Evolutionary conservation across 768 basidiomycete genomes (phyloP), one percentile per base, ranked within the genome.

Genomic region (Paxillus rubicundulus): DNA sequence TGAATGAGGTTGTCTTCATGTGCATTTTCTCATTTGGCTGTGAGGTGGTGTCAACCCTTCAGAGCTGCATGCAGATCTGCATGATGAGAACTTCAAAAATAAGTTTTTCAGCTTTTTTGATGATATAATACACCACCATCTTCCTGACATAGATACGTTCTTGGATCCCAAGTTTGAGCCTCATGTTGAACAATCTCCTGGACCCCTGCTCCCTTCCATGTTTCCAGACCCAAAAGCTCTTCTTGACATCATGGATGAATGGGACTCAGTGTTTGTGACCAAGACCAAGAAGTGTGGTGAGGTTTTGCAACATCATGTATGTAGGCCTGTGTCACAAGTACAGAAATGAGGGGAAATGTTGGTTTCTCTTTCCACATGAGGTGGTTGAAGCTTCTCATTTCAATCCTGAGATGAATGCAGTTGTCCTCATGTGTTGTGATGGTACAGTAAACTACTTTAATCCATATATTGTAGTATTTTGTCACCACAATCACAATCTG

Each of bases 311-410:
- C 3, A 54, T 1, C 66, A 67, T 43, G 13, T 2, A 0, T 63
- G 61, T 50, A 20, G 38, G 4, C 14, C 49, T 8, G 62, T 68
- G 70, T 48, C 61, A 71, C 28, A 69, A 72, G 37, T 70, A 71
- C 61, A 57, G 62, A 3, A 61, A 70, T 56, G 46, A 55, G 2
- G 36, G 33, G 9, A 4, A 20, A 0, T 74, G 72, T 41, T 6
- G 66, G 0, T 74, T 74, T 60, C 39, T 51, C 2, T 73, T 70
- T 57, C 68, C 72, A 0, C 73, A 73, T 58, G 62, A 72, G n/a
- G 50, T 67, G 3, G 49, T 71, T 27, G 50, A 61, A 2, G 47
- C 43, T 2, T 70, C 66, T 1, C 57, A 57, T 40, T 73, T 66
- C 58, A 64, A 73, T 61, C 13, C 51, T 9, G 57, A 64, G 1